Evolutionary conservation across 257 asterid genomes (phyloP).

Genomic region (Nicotiana paniculata): DNA sequence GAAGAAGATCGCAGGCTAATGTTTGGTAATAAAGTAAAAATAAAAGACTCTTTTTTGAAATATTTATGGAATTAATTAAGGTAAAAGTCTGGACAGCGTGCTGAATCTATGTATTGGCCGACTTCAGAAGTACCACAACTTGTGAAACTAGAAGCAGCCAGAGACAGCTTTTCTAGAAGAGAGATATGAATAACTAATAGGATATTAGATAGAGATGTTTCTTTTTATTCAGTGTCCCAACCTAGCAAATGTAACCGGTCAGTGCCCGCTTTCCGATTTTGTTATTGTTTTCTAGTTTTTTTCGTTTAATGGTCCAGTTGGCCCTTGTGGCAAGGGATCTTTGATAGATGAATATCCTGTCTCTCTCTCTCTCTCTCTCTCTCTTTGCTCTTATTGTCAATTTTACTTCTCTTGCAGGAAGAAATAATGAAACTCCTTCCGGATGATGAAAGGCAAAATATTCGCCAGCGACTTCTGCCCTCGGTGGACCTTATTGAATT

Average conservation of each 20-base stretch:
- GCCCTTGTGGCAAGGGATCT: background rate
- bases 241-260: background rate
- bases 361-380: background rate
- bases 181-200: background rate
- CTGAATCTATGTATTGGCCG: background rate
- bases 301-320: background rate
- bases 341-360: background rate
- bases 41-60: background rate
- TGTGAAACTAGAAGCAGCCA: background rate
- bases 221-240: background rate
- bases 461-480: slow-evolving; percentile 50
- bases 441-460: slow-evolving; percentile 51
- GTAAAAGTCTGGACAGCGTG: background rate
- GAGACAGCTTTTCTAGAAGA: background rate
- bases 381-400: background rate
- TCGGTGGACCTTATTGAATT: slow-evolving; percentile 74
- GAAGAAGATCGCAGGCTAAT: background rate
- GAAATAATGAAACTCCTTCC: slow-evolving; percentile 45
- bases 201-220: background rate
- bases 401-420: slow-evolving; percentile 49
- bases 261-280: background rate
- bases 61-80: background rate
- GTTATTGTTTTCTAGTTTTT: background rate
- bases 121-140: background rate
- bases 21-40: background rate